phyloP scores from a whole-genome alignment of 1,139 yeast species.

The Spathaspora jeffriesii region DNA sequence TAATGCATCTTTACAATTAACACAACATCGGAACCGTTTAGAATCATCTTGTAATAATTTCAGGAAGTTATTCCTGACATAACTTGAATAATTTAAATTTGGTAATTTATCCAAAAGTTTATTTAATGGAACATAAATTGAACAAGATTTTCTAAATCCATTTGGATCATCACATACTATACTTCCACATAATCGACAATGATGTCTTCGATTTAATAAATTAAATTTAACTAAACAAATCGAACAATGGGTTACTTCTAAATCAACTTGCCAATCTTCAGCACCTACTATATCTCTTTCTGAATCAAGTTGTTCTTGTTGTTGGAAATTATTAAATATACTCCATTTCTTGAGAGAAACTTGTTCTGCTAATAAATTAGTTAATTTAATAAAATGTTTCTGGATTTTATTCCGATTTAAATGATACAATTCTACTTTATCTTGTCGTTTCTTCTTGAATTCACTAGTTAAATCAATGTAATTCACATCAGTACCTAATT shows the following conservation, averaged over 20 bases:
- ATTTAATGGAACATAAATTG: conserved; percentile 66
- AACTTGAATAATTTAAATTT: conserved; percentile 34
- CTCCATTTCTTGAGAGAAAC: conserved; percentile 14
- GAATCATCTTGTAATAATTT: conserved; percentile 15
- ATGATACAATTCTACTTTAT: conserved; percentile 39
- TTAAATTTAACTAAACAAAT: conserved; percentile 63
- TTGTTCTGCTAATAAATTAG: conserved; percentile 23
- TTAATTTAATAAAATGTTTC: conserved; percentile 55
- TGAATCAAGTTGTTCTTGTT: conserved; percentile 2
- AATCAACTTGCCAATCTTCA: conserved; percentile 68
- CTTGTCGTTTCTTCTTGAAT: conserved; percentile 44
- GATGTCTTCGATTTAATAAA: conserved; percentile 74
- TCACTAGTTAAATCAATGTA: conserved; percentile 49
- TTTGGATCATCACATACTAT: conserved; percentile 73
- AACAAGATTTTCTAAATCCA: conserved; percentile 49
- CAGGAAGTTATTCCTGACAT: conserved; percentile 21
- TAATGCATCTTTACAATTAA: conserved; percentile 63
- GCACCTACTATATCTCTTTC: conserved; percentile 34
- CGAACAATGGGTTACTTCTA: conserved; percentile 52
- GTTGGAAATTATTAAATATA: conserved; percentile 4
- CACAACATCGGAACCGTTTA: conserved; percentile 54
- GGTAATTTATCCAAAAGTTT: conserved; percentile 46
- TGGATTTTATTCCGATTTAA: conserved; percentile 61
- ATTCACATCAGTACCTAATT: conserved; percentile 30
- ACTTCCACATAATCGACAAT: conserved; percentile 82